These are phyloP conservation scores for Xylariaceae sp. DNA, from an alignment of 2,329 filamentous ascomycete species.

Conservation along the genomic window DNA sequence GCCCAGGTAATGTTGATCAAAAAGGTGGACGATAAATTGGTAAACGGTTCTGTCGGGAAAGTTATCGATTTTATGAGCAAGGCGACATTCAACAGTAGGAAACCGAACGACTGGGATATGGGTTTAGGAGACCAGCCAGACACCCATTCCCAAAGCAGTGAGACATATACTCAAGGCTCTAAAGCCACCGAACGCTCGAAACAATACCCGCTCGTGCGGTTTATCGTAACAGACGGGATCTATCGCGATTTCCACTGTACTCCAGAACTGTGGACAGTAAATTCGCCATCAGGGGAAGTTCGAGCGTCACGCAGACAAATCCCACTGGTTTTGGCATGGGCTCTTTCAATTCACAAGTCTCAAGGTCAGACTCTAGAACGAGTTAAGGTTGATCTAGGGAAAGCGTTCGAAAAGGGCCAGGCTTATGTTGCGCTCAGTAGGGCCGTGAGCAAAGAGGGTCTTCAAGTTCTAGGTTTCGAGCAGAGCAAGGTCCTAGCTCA, in stretches of 20 bases:
- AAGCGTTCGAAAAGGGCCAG: slow-evolving; percentile 95
- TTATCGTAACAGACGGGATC: slow-evolving; percentile 79
- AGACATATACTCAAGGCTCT: too few relatives aligned
- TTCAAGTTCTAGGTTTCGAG: slow-evolving; percentile 90
- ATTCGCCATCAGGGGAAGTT: too few relatives aligned
- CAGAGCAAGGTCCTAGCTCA: slow-evolving; percentile 94
- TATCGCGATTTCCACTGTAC: slow-evolving; percentile 79
- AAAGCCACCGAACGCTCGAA: slow-evolving; percentile 52
- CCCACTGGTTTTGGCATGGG: slow-evolving; percentile 95
- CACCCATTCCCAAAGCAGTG: too few relatives aligned
- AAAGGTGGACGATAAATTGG: slow-evolving; percentile 91
- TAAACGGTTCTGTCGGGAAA: slow-evolving; percentile 92
- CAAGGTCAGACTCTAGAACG: slow-evolving; percentile 93
- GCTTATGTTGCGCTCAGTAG: slow-evolving; percentile 96
- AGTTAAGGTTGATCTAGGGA: slow-evolving; percentile 91
- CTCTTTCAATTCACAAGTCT: slow-evolving; percentile 96
- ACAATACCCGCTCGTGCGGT: slow-evolving; percentile 84
- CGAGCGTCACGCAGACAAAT: slow-evolving; percentile 87
- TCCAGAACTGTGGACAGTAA: slow-evolving; percentile 93
- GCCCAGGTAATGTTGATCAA: slow-evolving; percentile 99
- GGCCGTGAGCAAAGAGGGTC: slow-evolving; percentile 83
- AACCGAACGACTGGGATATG: slow-evolving; percentile 43
- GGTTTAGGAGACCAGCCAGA: slow-evolving; percentile 52
- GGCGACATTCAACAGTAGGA: slow-evolving; percentile 46
- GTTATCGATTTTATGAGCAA: slow-evolving; percentile 77